Base-by-base conservation (phyloP, 164 flowering plant species). In the Brasenia schreberi region DNA sequence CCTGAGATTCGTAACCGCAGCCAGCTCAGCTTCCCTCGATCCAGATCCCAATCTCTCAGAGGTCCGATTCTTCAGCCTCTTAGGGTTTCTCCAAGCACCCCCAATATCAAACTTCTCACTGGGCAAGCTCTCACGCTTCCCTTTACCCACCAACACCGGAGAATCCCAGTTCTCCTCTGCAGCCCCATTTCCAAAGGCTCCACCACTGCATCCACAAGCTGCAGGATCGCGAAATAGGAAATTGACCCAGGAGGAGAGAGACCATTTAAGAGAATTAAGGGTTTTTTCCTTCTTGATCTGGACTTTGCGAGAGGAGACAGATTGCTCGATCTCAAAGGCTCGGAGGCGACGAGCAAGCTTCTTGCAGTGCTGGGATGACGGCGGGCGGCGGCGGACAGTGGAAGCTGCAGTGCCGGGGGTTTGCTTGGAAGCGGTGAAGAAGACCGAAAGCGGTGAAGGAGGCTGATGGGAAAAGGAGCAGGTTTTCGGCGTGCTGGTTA, bases 221-320 rank as follows among this genome's bases (percentile, higher is more conserved):
- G 63, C 70, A 61, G 99, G 99, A 75, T 83, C 88, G 44, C 84
- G 76, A 59, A 89, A 79, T 64, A 94, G 73, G 76, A 89, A 88
- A 78, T 94, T 89, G 61, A 94, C 83, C 99, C 99, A 94, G 33
- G 75, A 84, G 5, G 95, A 70, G 65, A 94, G 82, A 1, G 96
- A 86, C 6, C 81, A 85, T 17, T 91, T 69, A 5, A 89, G 71
- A 0, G 86, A 79, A 61, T 73, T 85, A 18, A 91, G 74, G 0
- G 90, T 79, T 27, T 80, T 82, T 56, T 91, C 83, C 42, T 89
- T 88, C 19, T 72, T 70, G 14, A 76, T 65, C 39, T 81, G 84
- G 10, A 75, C 85, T 68, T 84, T 87, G 5, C 96, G 80, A 9
- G 92, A 80, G 9, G 97, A 91, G 72, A 81, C 80, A 0, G 86